Evolutionary conservation across 306 rosid species (phyloP).

Genomic region (Boehmeria nivea): DNA sequence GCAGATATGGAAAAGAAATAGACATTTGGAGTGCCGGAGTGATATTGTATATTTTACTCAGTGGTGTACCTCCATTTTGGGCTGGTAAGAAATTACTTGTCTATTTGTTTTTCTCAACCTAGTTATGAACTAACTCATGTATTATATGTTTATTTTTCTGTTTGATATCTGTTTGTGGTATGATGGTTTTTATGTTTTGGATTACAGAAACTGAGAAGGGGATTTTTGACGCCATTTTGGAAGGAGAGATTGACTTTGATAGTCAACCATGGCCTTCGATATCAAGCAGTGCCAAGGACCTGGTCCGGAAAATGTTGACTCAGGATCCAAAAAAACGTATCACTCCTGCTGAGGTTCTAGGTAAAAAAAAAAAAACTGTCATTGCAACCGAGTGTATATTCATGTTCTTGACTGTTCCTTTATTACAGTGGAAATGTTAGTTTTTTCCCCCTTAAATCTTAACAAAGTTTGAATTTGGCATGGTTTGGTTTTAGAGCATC

Average conservation of each 20-base stretch:
- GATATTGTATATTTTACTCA: conserved; percentile 68
- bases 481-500: conserved; percentile 61
- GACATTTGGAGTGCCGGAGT: conserved; percentile 92
- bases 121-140: neutral
- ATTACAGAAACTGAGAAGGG: conserved; percentile 76
- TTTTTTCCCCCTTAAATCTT: neutral
- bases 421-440: neutral
- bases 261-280: conserved; percentile 81
- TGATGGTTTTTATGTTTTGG: conserved; percentile 11
- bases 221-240: conserved; percentile 74
- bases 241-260: conserved; percentile 72
- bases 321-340: conserved; percentile 78
- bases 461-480: conserved; percentile 14
- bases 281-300: conserved; percentile 81
- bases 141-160: neutral
- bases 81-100: conserved; percentile 48
- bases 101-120: neutral
- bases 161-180: conserved; percentile 4
- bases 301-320: conserved; percentile 63
- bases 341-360: conserved; percentile 71
- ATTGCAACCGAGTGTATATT: neutral
- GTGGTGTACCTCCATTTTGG: conserved; percentile 96
- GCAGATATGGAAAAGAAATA: conserved; percentile 74
- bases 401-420: neutral
- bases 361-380: conserved; percentile 30